Base-by-base conservation (phyloP, 2,329 filamentous ascomycete species). In the Tolypocladium amazonense region DNA sequence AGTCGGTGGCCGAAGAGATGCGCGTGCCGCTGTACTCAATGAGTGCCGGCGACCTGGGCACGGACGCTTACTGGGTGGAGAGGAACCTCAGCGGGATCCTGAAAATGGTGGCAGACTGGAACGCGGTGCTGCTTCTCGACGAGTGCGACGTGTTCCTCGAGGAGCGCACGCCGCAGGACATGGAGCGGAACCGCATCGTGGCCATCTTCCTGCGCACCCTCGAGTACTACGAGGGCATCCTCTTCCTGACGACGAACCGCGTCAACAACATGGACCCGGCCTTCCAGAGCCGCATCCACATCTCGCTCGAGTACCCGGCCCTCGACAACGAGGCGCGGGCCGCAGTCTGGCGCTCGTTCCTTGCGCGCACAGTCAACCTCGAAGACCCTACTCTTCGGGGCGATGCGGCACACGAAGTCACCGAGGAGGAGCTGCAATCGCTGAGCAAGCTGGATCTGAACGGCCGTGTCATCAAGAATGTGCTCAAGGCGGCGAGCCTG, bases 21-120 rank as follows among this genome's bases (percentile, higher is more conserved):
- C 71, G 72, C 53, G 74, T 76, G 45, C 81, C 80, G 1, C 72
- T 83, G 7, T 81, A 81, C 65, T 75, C 74, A 30, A 74, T 83
- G 56, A 76, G 75, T 62, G 87, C 87, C 0, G 88, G 88, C 37
- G 88, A 92, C 68, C 79, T 92, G 0, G 88, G 89, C 35, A 84
- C 84, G 1, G 81, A 87, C 58, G 81, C 86, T 0, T 78, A 81
- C 61, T 80, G 81, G 20, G 79, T 92, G 0, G 89, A 90, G 70
- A 75, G 75, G 14, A 85, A 86, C 65, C 78, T 90, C 0, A 33
- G 59, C 0, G 62, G 60, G 0, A 71, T 72, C 58, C 65, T 92
- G 62, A 86, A 89, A 68, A 86, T 92, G 62, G 88, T 88, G 1
- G 85, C 88, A 5, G 66, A 68, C 62, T 79, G 76, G 77, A 71